Evolutionary conservation across 1,139 yeast genomes (phyloP).

Genomic region (Yamadazyma dendronema): DNA sequence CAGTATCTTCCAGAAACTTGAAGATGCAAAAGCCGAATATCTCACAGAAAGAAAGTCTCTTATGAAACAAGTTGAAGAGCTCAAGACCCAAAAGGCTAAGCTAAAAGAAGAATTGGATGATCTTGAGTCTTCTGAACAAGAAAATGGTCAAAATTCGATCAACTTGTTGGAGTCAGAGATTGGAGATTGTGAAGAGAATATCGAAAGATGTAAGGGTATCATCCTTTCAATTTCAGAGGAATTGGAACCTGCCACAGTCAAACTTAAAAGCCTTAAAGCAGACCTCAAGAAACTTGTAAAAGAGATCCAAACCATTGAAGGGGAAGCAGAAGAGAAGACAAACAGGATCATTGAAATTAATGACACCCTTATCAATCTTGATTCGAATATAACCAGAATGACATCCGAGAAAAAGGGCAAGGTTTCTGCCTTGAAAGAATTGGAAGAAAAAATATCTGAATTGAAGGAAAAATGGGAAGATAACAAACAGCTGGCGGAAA

Average conservation of each 20-base stretch:
- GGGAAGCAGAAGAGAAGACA: conserved; percentile 10
- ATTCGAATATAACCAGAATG: neutral
- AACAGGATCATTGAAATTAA: conserved; percentile 3
- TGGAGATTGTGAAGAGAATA: conserved; percentile 24
- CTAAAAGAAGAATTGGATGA: conserved; percentile 17
- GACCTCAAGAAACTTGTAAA: conserved; percentile 3
- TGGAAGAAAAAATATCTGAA: conserved; percentile 12
- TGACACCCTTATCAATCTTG: conserved; percentile 1
- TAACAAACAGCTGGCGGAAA: conserved; percentile 26
- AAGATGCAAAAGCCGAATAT: conserved; percentile 12
- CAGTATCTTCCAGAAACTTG: conserved; percentile 9
- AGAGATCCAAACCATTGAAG: conserved; percentile 8
- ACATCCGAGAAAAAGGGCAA: conserved; percentile 6
- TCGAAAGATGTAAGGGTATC: conserved; percentile 26
- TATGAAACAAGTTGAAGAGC: conserved; percentile 16
- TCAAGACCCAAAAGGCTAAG: conserved; percentile 17
- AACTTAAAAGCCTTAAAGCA: conserved; percentile 8
- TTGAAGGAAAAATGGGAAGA: conserved; percentile 12
- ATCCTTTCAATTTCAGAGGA: conserved; percentile 29
- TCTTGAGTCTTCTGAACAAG: conserved; percentile 25
- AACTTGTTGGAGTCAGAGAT: conserved; percentile 20
- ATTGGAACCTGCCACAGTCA: conserved; percentile 4
- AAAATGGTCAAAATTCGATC: neutral
- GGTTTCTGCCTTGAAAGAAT: conserved; percentile 8
- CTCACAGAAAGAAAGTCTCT: conserved; percentile 11